phyloP scores from a whole-genome alignment of 2,329 filamentous ascomycete species.

The Epichloe aotearoae region DNA sequence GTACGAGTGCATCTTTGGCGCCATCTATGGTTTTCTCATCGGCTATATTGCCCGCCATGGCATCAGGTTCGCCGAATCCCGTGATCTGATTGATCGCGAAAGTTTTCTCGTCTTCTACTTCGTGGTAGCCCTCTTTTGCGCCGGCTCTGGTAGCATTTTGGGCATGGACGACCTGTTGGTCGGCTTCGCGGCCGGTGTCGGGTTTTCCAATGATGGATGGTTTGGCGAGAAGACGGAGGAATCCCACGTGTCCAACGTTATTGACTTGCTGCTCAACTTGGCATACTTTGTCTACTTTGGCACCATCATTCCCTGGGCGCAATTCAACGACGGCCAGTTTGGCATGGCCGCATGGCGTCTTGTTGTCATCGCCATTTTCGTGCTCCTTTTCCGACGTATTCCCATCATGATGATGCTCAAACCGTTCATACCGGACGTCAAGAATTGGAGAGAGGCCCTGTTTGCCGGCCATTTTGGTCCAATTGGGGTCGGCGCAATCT shows the following conservation, averaged over 20 bases:
- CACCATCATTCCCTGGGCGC: slow-evolving; percentile 90
- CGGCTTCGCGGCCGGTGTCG: slow-evolving; percentile 91
- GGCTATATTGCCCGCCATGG: slow-evolving; percentile 85
- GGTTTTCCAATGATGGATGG: slow-evolving; percentile 98
- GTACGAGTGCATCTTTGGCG: slow-evolving; percentile 92
- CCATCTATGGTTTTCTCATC: slow-evolving; percentile 72
- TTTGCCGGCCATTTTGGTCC: slow-evolving; percentile 97
- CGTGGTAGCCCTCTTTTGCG: slow-evolving; percentile 87
- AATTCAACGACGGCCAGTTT: slow-evolving; percentile 64
- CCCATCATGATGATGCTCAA: slow-evolving; percentile 89
- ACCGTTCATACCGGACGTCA: slow-evolving; percentile 88
- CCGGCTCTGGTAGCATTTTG: slow-evolving; percentile 80
- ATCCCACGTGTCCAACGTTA: slow-evolving; percentile 97
- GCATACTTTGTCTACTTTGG: slow-evolving; percentile 97
- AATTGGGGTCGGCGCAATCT: slow-evolving; percentile 93
- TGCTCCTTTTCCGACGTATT: slow-evolving; percentile 90
- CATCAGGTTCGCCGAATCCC: slow-evolving; percentile 76
- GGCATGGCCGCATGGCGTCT: slow-evolving; percentile 79
- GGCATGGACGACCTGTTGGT: slow-evolving; percentile 90
- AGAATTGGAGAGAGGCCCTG: slow-evolving; percentile 92
- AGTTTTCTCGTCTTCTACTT: slow-evolving; percentile 99
- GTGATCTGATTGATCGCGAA: slow-evolving; percentile 82
- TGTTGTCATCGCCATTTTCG: slow-evolving; percentile 84
- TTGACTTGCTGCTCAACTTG: slow-evolving; percentile 92
- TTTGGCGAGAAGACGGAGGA: slow-evolving; percentile 97